Percentiles rank a stretch among this genome's conserved stretches.
Conservation (phyloP, 2,329 filamentous ascomycete species). For the Ceratocystis albifundus region DNA sequence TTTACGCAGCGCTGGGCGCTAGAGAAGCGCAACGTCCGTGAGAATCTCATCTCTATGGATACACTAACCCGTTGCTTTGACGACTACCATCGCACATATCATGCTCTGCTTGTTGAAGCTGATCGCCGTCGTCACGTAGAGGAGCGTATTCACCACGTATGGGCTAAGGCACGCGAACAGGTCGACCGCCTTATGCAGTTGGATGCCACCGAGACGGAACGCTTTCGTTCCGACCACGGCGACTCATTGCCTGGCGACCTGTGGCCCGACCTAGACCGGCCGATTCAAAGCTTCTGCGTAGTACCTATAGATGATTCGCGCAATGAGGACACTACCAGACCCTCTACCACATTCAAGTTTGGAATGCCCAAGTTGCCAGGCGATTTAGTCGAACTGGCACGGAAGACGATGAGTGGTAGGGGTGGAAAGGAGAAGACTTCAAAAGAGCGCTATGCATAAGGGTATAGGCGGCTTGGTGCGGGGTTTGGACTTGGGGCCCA, state of each 20-base stretch:
- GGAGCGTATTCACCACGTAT: conserved; percentile 59
- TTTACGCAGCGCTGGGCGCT: conserved; percentile 60
- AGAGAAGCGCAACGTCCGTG: conserved; percentile 57
- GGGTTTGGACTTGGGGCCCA: background rate
- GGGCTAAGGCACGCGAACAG: conserved; percentile 64
- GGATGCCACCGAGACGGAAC: conserved; percentile 61
- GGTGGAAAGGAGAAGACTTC: background rate
- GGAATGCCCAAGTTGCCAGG: conserved; percentile 20
- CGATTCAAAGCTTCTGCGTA: conserved; percentile 43
- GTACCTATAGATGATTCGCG: conserved; percentile 32
- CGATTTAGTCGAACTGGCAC: conserved; percentile 11
- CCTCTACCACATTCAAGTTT: background rate
- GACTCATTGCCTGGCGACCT: conserved; percentile 80
- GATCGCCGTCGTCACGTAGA: conserved; percentile 62
- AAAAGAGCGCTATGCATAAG: conserved; percentile 8
- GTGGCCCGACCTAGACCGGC: conserved; percentile 64
- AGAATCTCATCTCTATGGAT: conserved; percentile 63
- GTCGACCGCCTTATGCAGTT: conserved; percentile 63
- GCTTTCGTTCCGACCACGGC: conserved; percentile 70
- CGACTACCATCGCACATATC: conserved; percentile 73
- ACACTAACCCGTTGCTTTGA: conserved; percentile 74
- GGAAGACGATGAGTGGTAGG: conserved; percentile 9
- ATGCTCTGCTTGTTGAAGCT: conserved; percentile 72
- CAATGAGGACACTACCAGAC: conserved; percentile 6
- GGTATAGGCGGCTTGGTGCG: background rate